phyloP scores from a whole-genome alignment of 352 stramenopile species.

The Globisporangium cederbergense region DNA sequence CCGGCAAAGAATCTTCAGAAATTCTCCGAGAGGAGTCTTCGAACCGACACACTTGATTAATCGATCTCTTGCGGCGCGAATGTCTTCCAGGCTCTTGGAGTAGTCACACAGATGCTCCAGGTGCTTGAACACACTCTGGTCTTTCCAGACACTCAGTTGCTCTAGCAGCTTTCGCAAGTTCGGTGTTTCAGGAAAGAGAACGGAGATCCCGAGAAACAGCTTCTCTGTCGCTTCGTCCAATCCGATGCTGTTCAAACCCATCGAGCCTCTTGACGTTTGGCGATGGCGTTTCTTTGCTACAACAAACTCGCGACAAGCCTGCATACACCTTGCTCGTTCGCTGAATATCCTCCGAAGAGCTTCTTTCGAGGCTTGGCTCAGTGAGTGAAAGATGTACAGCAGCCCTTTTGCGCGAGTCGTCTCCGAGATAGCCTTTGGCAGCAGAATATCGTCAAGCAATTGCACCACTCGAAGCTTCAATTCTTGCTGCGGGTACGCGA shows the following conservation, averaged over 20 bases:
- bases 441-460: slow-evolving; percentile 79
- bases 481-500: slow-evolving; percentile 81
- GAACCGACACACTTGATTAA: slow-evolving; percentile 75
- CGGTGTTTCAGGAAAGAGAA: slow-evolving; percentile 61
- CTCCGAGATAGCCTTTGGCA: slow-evolving; percentile 65
- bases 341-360: slow-evolving; percentile 63
- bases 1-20: slow-evolving; percentile 80
- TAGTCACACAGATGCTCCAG: slow-evolving; percentile 56
- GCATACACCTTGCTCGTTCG: slow-evolving; percentile 54
- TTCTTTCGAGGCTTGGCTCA: slow-evolving; percentile 69
- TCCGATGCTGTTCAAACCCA: slow-evolving; percentile 2
- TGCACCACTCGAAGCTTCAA: slow-evolving; percentile 80
- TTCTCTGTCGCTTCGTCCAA: slow-evolving; percentile 30
- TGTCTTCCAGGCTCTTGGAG: slow-evolving; percentile 43
- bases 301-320: slow-evolving; percentile 36
- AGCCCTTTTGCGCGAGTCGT: slow-evolving; percentile 54
- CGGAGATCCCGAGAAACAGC: slow-evolving; percentile 34
- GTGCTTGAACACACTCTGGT: slow-evolving; percentile 77
- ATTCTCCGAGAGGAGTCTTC: slow-evolving; percentile 72
- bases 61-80: slow-evolving; percentile 54
- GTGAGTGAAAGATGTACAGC: slow-evolving; percentile 62
- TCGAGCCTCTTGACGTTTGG: slow-evolving; percentile 15
- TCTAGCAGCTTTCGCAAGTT: slow-evolving; percentile 58
- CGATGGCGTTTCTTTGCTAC: slow-evolving; percentile 44
- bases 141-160: slow-evolving; percentile 66